These are phyloP conservation scores for Fusarium sp. DNA, from an alignment of 2,329 filamentous ascomycete species.

Conservation along the genomic window DNA sequence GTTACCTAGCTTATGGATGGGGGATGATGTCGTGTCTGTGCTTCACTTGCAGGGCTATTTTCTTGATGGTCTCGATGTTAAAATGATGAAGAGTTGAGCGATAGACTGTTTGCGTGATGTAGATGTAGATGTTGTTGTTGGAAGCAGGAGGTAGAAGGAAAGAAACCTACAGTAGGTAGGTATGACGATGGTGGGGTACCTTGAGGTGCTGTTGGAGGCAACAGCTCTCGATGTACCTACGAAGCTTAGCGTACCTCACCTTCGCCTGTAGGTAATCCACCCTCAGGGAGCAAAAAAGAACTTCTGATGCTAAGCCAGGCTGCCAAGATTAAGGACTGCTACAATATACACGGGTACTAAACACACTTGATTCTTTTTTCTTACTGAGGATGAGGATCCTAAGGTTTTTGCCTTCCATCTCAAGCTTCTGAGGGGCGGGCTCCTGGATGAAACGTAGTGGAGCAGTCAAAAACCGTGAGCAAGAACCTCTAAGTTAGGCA, in stretches of 20 bases:
- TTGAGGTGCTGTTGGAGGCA: conserved; percentile 1
- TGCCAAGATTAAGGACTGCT: too few species aligned
- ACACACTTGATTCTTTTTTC: background rate
- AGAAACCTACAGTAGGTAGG: background rate
- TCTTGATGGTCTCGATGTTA: background rate
- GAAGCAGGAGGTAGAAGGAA: conserved; percentile 14
- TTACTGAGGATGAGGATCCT: too few species aligned
- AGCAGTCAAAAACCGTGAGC: background rate
- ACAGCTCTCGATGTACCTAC: background rate
- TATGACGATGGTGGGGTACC: conserved; percentile 39
- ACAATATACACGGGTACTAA: background rate
- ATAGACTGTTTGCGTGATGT: background rate
- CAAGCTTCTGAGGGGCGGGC: conserved; percentile 16
- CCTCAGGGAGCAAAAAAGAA: background rate
- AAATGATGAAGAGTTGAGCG: background rate
- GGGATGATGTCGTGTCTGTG: background rate
- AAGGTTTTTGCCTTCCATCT: background rate
- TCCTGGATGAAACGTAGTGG: background rate
- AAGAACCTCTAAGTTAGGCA: background rate
- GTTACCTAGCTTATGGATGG: background rate
- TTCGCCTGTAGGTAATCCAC: background rate
- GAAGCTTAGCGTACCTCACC: background rate
- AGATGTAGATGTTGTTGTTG: background rate
- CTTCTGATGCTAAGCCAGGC: background rate
- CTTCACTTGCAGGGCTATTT: background rate